Evolutionary conservation across 768 basidiomycete species (phyloP), one percentile per base, ranked within the genome.

Genomic region (Austroboletus eburneus): DNA sequence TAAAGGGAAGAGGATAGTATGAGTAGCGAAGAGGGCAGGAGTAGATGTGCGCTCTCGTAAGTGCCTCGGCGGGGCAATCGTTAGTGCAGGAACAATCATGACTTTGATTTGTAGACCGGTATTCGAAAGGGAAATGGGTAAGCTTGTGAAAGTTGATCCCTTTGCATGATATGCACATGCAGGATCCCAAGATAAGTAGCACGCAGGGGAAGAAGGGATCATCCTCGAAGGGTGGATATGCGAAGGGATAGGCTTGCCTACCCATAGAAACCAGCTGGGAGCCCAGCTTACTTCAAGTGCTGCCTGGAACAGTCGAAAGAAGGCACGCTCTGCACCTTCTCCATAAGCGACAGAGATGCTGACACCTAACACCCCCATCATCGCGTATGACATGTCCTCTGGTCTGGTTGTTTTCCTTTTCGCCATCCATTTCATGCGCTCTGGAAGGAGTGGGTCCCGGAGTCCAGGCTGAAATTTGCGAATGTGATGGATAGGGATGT

Each of bases 331-430:
- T 2, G 2, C 13, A 13, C 58, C 58, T 27, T 56, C 57, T 27
- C 58, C 58, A 24, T 59, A 59, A 12, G 46, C 46, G 9, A 53
- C 36, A 2, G 54, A 39, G 17, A 59, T 38, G 22, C 44, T 48
- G 17, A 55, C 49, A 33, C 37, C 33, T 3, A 59, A 51, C 3
- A 59, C 14, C 20, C 54, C 56, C 45, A 59, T 48, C 30, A 59
- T 20, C 1, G 47, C 52, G 29, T 58, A 61, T 12, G 50, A 45
- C 23, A 20, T 45, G 18, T 61, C 57, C 39, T 58, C 57, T 4
- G 33, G 24, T n/a, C 46, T 37, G 4, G 55, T 61, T 16, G 57
- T 58, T 0, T 8, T 37, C 22, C 59, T 49, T 3, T 22, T 32
- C 2, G 52, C 42, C 9, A 54, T 51, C 57, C 59, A 58, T 3